Percentiles rank a stretch among this genome's conserved stretches.
Conservation (phyloP, 176 grass and related monocot genomes). For the Oryza nivara region DNA sequence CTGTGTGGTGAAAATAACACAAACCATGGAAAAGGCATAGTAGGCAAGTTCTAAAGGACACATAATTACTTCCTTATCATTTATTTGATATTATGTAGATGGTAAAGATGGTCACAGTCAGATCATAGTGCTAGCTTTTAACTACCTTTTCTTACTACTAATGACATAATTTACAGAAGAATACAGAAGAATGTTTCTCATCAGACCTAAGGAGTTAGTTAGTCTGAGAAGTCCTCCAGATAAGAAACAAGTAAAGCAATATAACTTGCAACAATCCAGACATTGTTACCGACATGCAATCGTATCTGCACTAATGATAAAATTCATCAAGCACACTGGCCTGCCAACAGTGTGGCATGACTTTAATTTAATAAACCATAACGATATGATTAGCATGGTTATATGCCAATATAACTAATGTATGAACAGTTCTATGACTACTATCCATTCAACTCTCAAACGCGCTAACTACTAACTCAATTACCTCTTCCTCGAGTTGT, state of each 20-base stretch:
- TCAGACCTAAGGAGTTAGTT: not conserved
- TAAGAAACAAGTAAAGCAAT: not conserved
- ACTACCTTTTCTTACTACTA: not conserved
- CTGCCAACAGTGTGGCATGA: not conserved
- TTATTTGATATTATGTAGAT: not conserved
- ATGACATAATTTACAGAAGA: not conserved
- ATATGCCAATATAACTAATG: not conserved
- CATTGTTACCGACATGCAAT: not conserved
- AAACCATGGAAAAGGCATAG: constrained; percentile 17
- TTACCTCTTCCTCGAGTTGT: constrained; percentile 88
- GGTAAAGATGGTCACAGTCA: constrained; percentile 1
- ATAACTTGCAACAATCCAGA: constrained; percentile 9
- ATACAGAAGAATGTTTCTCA: not conserved
- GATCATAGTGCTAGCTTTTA: not conserved
- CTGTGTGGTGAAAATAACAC: constrained; percentile 1
- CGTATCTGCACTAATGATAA: not conserved
- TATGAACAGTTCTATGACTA: not conserved
- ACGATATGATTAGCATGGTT: not conserved
- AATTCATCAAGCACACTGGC: not conserved
- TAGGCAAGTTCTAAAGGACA: constrained; percentile 17
- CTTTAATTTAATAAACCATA: constrained; percentile 25
- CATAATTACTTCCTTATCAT: not conserved
- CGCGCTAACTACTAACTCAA: constrained; percentile 31
- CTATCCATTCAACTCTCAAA: constrained; percentile 20
- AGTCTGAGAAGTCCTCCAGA: not conserved